Evolutionary conservation across 2,329 filamentous ascomycete species (phyloP).

Genomic region (Trichoderma sp.): DNA sequence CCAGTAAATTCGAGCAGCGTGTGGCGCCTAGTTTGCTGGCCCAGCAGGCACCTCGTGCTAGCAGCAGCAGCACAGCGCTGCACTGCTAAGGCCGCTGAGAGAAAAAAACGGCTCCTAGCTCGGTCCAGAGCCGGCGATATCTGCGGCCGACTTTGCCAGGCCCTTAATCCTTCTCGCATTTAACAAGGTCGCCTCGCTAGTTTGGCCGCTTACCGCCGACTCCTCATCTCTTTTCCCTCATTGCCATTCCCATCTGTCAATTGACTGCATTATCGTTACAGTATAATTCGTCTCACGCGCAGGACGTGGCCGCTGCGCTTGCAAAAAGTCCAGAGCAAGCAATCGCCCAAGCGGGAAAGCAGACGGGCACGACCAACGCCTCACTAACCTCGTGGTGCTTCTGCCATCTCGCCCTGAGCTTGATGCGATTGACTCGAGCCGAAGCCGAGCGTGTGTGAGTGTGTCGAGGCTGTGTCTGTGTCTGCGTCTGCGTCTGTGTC

Average conservation of each 20-base stretch:
- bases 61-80: background rate
- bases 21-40: conserved; percentile 14
- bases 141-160: conserved; percentile 17
- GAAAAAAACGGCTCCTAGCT: conserved; percentile 6
- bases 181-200: conserved; percentile 15
- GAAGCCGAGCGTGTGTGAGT: background rate
- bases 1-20: conserved; percentile 9
- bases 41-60: conserved; percentile 10
- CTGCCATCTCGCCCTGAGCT: background rate
- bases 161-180: conserved; percentile 13
- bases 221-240: conserved; percentile 4
- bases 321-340: background rate
- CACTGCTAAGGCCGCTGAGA: background rate
- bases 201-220: conserved; percentile 22
- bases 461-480: background rate
- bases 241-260: background rate
- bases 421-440: background rate
- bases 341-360: background rate
- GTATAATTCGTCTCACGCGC: background rate
- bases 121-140: conserved; percentile 17
- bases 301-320: background rate
- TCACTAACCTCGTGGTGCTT: background rate
- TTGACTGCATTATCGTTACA: background rate
- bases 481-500: conserved; percentile 10
- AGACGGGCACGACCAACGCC: background rate